Evolutionary conservation across 2,329 filamentous ascomycete species (phyloP).

Genomic region (Colletotrichum magnum): DNA sequence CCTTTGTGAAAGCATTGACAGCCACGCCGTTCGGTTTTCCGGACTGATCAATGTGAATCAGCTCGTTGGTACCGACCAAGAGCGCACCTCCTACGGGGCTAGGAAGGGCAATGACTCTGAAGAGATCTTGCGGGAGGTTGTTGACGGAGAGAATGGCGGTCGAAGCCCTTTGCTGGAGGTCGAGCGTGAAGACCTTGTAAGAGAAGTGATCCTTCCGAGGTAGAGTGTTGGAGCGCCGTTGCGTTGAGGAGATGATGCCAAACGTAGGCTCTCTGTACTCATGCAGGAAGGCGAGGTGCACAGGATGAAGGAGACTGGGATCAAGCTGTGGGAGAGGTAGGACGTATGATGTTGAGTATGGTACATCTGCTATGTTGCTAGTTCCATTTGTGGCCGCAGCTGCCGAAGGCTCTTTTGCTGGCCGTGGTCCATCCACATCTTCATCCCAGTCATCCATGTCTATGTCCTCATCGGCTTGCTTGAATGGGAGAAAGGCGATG

Average conservation of each 20-base stretch:
- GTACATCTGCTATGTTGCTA: constrained; percentile 66
- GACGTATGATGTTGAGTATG: constrained; percentile 93
- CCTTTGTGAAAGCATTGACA: constrained; percentile 90
- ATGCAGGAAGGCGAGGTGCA: constrained; percentile 93
- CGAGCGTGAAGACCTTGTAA: constrained; percentile 95
- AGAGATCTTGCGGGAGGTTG: constrained; percentile 89
- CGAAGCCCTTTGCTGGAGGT: constrained; percentile 92
- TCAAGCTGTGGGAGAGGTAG: constrained; percentile 91
- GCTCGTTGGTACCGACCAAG: constrained; percentile 87
- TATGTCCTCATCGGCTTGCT: constrained; percentile 87
- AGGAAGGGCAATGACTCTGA: constrained; percentile 84
- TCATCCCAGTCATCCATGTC: constrained; percentile 94
- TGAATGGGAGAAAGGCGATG: constrained; percentile 94
- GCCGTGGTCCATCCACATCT: constrained; percentile 79
- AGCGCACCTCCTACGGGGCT: constrained; percentile 90
- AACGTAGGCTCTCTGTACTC: constrained; percentile 99
- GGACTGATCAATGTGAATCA: constrained; percentile 96
- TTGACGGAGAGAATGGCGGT: constrained; percentile 91
- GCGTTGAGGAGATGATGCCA: constrained; percentile 87
- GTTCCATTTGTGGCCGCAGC: constrained; percentile 51
- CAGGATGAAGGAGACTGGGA: constrained; percentile 86
- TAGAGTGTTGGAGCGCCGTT: constrained; percentile 80
- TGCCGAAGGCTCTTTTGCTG: constrained; percentile 59
- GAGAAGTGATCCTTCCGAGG: constrained; percentile 88
- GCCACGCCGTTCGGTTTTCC: constrained; percentile 94